phyloP scores from a whole-genome alignment of 345 rosid species.

The Eucalyptus virginea region DNA sequence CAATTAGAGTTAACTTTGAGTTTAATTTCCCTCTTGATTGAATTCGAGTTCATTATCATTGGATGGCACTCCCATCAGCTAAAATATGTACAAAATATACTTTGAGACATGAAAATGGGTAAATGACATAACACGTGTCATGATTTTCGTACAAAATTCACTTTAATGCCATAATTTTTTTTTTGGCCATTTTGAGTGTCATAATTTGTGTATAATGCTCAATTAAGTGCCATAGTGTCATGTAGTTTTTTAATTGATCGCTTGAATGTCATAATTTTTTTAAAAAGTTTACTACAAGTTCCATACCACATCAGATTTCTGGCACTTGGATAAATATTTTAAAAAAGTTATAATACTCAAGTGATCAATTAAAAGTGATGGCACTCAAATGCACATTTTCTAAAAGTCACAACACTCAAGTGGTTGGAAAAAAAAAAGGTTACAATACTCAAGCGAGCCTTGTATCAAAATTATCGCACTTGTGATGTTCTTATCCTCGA shows the following conservation, averaged over 20 bases:
- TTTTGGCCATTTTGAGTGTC: not conserved
- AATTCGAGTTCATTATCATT: not conserved
- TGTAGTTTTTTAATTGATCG: not conserved
- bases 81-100: not conserved
- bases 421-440: not conserved
- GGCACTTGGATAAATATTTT: not conserved
- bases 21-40: not conserved
- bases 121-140: not conserved
- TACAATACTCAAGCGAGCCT: fast-evolving
- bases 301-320: fast-evolving
- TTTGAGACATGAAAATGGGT: not conserved
- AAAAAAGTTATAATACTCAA: fast-evolving
- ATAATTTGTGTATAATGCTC: not conserved
- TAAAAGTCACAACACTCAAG: not conserved
- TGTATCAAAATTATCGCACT: not conserved
- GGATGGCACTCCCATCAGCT: not conserved
- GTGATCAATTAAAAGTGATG: not conserved
- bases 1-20: not conserved
- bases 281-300: fast-evolving
- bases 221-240: not conserved
- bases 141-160: fast-evolving
- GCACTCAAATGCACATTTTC: not conserved
- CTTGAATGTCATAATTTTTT: fast-evolving
- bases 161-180: not conserved
- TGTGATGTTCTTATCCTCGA: not conserved